phyloP scores from a whole-genome alignment of 768 basidiomycete genomes.

The Tulasnella sp. region DNA sequence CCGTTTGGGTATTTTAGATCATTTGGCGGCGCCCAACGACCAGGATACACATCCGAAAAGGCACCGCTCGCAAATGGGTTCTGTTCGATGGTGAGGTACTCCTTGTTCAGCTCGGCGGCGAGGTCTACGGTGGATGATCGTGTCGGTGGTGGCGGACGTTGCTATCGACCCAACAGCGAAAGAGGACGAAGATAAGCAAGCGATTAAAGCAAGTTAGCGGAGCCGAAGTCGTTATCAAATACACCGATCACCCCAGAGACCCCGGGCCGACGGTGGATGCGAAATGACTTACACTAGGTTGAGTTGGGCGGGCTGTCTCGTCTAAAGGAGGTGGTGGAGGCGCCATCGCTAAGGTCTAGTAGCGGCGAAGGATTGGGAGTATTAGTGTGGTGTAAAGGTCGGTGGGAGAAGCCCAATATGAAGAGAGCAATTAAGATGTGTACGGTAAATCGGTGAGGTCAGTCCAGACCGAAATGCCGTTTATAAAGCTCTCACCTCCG shows the following conservation, averaged over 20 bases:
- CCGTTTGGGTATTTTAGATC: background rate
- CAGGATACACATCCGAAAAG: background rate
- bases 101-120: background rate
- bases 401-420: background rate
- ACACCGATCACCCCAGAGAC: background rate
- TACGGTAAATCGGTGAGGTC: background rate
- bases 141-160: background rate
- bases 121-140: background rate
- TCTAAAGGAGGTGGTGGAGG: background rate
- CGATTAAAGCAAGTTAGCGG: background rate
- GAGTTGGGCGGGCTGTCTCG: background rate
- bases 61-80: background rate
- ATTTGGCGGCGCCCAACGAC: background rate
- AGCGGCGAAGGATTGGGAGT: background rate
- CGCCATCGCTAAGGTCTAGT: background rate
- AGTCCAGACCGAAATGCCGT: background rate
- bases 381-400: background rate
- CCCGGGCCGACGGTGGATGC: background rate
- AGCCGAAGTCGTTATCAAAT: background rate
- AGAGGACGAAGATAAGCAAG: background rate
- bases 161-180: background rate
- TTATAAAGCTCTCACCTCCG: background rate
- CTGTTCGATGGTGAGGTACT: background rate
- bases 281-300: slow-evolving; percentile 1
- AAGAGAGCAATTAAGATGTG: background rate